Evolutionary conservation across 495 filamentous ascomycete genomes (phyloP).

Genomic region (Cercophora scortea): DNA sequence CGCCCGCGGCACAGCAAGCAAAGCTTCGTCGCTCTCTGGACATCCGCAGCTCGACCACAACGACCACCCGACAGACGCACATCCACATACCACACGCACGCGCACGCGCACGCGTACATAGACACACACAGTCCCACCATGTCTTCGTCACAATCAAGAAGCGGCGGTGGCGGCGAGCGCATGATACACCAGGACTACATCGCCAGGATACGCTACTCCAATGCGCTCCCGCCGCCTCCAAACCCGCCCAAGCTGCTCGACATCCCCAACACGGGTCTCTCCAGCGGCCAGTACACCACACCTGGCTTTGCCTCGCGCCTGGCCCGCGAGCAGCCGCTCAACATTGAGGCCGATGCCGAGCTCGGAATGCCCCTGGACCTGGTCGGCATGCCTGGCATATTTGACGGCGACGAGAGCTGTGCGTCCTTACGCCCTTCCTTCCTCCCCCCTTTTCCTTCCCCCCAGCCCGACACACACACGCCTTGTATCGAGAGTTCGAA

Average conservation of each 20-base stretch:
- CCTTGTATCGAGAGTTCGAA: not conserved
- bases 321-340: slow-evolving; percentile 83
- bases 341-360: slow-evolving; percentile 95
- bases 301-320: slow-evolving; percentile 81
- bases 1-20: no score
- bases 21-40: no score
- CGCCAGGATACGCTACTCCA: slow-evolving; percentile 87
- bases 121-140: not conserved
- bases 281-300: slow-evolving; percentile 72
- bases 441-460: not conserved
- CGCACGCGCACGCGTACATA: not conserved
- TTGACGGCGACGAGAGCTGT: slow-evolving; percentile 94
- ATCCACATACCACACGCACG: no score
- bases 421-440: slow-evolving; percentile 28
- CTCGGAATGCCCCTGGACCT: slow-evolving; percentile 95
- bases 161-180: slow-evolving; percentile 39
- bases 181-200: slow-evolving; percentile 93
- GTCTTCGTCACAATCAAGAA: slow-evolving; percentile 24
- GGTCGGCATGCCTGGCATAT: slow-evolving; percentile 87
- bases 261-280: slow-evolving; percentile 84
- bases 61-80: no score
- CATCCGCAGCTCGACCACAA: no score
- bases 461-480: not conserved
- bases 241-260: slow-evolving; percentile 93
- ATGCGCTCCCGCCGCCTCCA: slow-evolving; percentile 86